Evolutionary conservation across 306 rosid genomes (phyloP), one percentile per base, ranked within the genome.

Genomic region (Erythrophleum fordii): DNA sequence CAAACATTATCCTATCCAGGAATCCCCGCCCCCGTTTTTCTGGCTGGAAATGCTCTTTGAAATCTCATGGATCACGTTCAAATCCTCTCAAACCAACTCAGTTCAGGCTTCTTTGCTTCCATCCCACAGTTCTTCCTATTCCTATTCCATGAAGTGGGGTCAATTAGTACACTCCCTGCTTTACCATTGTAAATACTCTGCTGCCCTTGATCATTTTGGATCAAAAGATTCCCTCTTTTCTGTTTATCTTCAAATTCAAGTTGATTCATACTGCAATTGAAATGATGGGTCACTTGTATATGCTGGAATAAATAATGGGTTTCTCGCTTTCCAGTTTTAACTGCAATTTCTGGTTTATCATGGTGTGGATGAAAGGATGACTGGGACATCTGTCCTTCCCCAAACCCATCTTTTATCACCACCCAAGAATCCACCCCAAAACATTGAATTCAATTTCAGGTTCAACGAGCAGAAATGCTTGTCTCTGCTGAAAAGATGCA

Each of bases 1-100:
- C 76, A 73, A 81, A 82, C 88, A 81, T 88, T 87, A 93, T 94
- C 98, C 91, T 92, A 92, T 92, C 94, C 91, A 90, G 53, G 86
- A 88, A 85, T 87, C 88, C 60, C 73, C 42, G 86, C 81, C 85
- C 83, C 86, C 81, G 82, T 42, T 58, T 72, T 48, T 75, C 82
- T 87, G 91, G 94, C 62, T 58, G 56, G 37, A 78, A 84, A 64
- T 85, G 46, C 81, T 76, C 69, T 49, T 17, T 28, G n/a, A 79
- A 82, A 85, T 81, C 84, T 88, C 92, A 80, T 89, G 97, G 91
- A 86, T 87, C 56, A 79, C 83, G 84, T 82, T 89, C 90, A 85
- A 80, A 76, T 81, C 72, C 77, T 29, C 85, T 56, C 77, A 69
- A 60, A 41, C 37, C 23, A 35, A 11, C 66, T 34, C 52, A 45